These are phyloP conservation scores for Fraxinus xanthoxyloides DNA, from an alignment of 305 asterid species.

Conservation along the genomic window DNA sequence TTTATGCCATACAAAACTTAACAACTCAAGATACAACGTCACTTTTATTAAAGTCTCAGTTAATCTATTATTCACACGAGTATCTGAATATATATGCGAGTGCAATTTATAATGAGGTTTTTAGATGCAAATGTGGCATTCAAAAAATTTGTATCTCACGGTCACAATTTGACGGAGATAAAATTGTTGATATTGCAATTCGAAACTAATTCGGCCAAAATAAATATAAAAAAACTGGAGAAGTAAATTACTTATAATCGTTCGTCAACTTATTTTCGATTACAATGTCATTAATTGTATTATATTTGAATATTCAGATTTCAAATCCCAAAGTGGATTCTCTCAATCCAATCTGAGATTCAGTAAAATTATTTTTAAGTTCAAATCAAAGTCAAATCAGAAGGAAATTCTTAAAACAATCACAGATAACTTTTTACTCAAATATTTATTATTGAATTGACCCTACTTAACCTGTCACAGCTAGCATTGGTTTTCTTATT, in stretches of 20 bases:
- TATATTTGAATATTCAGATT: neutral
- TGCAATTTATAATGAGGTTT: neutral
- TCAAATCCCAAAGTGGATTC: neutral
- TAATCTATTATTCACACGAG: neutral
- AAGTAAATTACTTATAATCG: neutral
- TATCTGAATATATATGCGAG: neutral
- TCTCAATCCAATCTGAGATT: neutral
- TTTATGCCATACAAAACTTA: too few relatives aligned
- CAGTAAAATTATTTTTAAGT: neutral
- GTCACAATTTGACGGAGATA: neutral
- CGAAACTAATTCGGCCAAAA: neutral
- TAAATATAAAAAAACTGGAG: neutral
- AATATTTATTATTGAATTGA: neutral
- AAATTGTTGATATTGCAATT: neutral
- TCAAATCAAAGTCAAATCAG: neutral
- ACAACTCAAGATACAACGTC: too few relatives aligned
- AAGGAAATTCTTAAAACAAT: neutral
- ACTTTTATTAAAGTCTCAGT: too few relatives aligned
- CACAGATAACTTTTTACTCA: neutral
- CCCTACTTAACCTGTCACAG: neutral
- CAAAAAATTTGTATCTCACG: neutral
- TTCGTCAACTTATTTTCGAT: neutral
- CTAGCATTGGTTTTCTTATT: neutral
- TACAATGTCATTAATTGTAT: neutral
- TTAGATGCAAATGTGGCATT: neutral